Percentiles rank a stretch among this genome's conserved stretches.
Conservation (phyloP, 1,284 basidiomycete genomes). For the Pterulicium gracile region DNA sequence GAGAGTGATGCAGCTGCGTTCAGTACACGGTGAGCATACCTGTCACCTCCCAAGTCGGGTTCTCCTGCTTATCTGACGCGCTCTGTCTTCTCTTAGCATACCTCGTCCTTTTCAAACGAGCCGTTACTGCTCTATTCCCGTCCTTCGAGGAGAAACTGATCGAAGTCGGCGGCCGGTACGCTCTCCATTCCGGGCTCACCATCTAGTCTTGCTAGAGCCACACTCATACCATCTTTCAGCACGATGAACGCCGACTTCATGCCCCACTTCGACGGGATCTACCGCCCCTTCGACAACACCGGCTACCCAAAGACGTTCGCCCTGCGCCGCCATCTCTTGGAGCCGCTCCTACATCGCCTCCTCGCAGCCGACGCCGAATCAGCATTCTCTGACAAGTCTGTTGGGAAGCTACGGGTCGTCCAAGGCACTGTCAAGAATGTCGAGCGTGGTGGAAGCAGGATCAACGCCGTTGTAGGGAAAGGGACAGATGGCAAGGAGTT, state of each 20-base stretch:
- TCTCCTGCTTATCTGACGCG: not conserved
- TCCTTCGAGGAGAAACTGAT: not conserved
- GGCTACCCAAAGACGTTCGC: not conserved
- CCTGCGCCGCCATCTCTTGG: not conserved
- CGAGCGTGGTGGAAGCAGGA: not conserved
- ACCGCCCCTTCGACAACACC: not conserved
- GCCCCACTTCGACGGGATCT: not conserved
- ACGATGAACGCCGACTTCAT: not conserved
- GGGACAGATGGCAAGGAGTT: not conserved
- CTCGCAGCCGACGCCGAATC: not conserved
- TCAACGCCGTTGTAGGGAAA: not conserved
- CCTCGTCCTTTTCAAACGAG: not conserved
- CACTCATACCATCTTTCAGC: not conserved
- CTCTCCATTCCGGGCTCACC: not conserved
- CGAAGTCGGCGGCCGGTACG: not conserved
- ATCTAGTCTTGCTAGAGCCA: not conserved
- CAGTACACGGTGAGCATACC: constrained; percentile 11
- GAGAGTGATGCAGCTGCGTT: constrained; percentile 18
- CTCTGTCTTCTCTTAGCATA: not conserved
- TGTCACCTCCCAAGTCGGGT: not conserved
- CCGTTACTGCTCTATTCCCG: not conserved
- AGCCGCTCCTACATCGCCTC: not conserved
- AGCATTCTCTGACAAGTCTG: too few relatives aligned
- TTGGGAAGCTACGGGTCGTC: not conserved
- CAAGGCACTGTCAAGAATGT: not conserved